Conservation (phyloP, 1,284 basidiomycete genomes). For the Ganoderma boninense region DNA sequence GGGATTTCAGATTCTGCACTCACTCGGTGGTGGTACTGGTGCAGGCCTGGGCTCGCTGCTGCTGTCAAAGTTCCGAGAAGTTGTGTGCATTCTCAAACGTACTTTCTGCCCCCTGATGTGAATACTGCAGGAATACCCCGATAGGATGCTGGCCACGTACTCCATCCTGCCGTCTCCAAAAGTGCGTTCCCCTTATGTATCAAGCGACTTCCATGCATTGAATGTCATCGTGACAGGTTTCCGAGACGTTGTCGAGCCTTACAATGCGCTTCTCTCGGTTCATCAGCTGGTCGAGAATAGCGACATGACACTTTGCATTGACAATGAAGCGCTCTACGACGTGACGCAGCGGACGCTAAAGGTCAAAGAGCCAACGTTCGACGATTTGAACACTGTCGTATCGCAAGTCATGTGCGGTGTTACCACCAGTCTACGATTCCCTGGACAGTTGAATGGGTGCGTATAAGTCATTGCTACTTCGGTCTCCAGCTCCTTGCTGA, state of each 20-base stretch:
- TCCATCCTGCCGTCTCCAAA: constrained; percentile 93
- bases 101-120: constrained; percentile 42
- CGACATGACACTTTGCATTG: constrained; percentile 90
- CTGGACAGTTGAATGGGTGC: constrained; percentile 91
- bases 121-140: constrained; percentile 80
- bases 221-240: constrained; percentile 61
- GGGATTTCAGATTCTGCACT: constrained; percentile 94
- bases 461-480: constrained; percentile 27
- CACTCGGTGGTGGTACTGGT: constrained; percentile 93
- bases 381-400: constrained; percentile 83
- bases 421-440: constrained; percentile 91
- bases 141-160: constrained; percentile 94
- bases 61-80: constrained; percentile 87
- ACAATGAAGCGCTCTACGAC: constrained; percentile 95
- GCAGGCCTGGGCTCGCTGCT: constrained; percentile 87
- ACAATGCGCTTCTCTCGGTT: constrained; percentile 90
- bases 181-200: constrained; percentile 46
- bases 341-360: constrained; percentile 84
- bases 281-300: constrained; percentile 94
- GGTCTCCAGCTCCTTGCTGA: not conserved
- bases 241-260: constrained; percentile 98
- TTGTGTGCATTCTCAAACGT: constrained; percentile 47
- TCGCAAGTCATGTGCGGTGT: constrained; percentile 91
- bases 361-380: constrained; percentile 75
- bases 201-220: not conserved